phyloP scores from a whole-genome alignment of 225 moss, liverwort and hornwort genomes.

The Anthoceros angustus region DNA sequence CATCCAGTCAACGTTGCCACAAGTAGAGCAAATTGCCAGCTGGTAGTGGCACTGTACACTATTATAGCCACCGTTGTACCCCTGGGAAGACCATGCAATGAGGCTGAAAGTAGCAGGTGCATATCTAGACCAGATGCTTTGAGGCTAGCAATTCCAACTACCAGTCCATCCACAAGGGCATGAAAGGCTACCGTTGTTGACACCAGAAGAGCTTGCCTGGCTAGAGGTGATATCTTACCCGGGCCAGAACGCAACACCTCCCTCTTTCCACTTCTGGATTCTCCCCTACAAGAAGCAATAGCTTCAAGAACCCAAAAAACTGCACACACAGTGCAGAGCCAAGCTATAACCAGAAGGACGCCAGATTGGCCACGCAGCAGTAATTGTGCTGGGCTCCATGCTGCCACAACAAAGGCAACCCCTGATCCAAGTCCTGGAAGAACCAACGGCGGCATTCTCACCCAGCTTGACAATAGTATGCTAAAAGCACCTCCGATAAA shows the following conservation, averaged over 20 bases:
- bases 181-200: slow-evolving; percentile 36
- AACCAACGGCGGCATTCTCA: slow-evolving; percentile 34
- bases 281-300: slow-evolving; percentile 13
- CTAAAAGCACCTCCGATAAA: slow-evolving; percentile 40
- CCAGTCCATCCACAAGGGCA: slow-evolving; percentile 33
- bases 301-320: slow-evolving; percentile 34
- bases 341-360: slow-evolving; percentile 20
- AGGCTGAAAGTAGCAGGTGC: slow-evolving; percentile 36
- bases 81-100: slow-evolving; percentile 56
- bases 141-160: slow-evolving; percentile 33
- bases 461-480: slow-evolving; percentile 26
- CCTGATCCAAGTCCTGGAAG: slow-evolving; percentile 74
- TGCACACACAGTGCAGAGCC: slow-evolving; percentile 28
- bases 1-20: slow-evolving; percentile 36
- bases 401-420: slow-evolving; percentile 47
- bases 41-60: slow-evolving; percentile 54
- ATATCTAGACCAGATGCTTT: slow-evolving; percentile 20
- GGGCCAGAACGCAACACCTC: slow-evolving; percentile 20
- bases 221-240: slow-evolving; percentile 17
- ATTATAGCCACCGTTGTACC: slow-evolving; percentile 57
- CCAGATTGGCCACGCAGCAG: slow-evolving; percentile 34
- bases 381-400: slow-evolving; percentile 71
- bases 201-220: slow-evolving; percentile 26
- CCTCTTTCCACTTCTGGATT: slow-evolving; percentile 27
- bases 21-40: slow-evolving; percentile 26